These are phyloP conservation scores for Tuber indicum DNA, from an alignment of 495 filamentous ascomycete species.

Conservation along the genomic window DNA sequence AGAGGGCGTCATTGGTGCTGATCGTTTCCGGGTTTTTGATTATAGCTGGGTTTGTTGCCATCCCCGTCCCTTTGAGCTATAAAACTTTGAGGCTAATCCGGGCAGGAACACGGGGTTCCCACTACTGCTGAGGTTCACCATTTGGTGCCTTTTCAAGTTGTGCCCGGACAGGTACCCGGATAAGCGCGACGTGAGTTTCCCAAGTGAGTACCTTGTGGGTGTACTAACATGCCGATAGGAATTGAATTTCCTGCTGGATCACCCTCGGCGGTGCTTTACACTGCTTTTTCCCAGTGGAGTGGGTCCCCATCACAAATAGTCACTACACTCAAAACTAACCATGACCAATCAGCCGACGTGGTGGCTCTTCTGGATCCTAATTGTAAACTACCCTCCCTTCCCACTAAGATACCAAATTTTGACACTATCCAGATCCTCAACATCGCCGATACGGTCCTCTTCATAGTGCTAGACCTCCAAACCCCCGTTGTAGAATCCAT, in stretches of 20 bases:
- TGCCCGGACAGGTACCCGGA: conserved; percentile 45
- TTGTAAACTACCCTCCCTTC: conserved; percentile 40
- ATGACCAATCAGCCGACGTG: conserved; percentile 52
- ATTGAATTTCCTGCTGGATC: conserved; percentile 80
- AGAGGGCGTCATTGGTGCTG: conserved; percentile 65
- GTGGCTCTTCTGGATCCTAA: conserved; percentile 87
- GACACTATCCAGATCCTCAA: conserved; percentile 54
- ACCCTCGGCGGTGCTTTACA: conserved; percentile 91
- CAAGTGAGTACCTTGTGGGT: background rate
- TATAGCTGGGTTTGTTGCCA: conserved; percentile 53
- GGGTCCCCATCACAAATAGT: conserved; percentile 1
- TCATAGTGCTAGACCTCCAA: conserved; percentile 79
- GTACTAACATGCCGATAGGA: conserved; percentile 51
- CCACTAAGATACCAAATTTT: background rate
- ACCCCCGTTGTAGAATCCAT: conserved; percentile 56
- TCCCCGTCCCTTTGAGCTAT: background rate
- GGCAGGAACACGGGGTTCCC: conserved; percentile 82
- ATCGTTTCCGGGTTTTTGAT: conserved; percentile 73
- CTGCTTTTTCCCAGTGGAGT: conserved; percentile 80
- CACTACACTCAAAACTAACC: conserved; percentile 4
- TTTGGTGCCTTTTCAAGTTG: conserved; percentile 62
- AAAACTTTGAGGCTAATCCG: background rate
- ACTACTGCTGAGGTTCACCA: conserved; percentile 81
- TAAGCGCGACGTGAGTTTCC: conserved; percentile 44
- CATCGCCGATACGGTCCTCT: conserved; percentile 75